Evolutionary conservation across 2,329 filamentous ascomycete genomes (phyloP).

Genomic region (Pseudophaeomoniella oleicola): DNA sequence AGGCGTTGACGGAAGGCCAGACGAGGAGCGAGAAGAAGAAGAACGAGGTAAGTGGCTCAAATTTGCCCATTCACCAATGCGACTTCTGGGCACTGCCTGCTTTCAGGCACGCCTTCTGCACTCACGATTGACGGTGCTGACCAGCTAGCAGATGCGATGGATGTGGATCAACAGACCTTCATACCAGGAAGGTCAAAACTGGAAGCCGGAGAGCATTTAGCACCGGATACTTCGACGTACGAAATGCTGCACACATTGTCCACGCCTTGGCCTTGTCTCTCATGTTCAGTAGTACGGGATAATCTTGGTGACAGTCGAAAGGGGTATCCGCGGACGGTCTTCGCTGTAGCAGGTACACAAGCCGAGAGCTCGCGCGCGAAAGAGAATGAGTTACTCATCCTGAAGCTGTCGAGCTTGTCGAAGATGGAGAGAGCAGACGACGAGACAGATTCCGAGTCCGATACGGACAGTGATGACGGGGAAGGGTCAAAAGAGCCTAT

Average conservation of each 20-base stretch:
- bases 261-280: conserved; percentile 92
- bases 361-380: conserved; percentile 59
- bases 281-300: conserved; percentile 84
- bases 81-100: no score
- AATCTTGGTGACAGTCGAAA: conserved; percentile 75
- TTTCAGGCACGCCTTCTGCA: no score
- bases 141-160: conserved; percentile 54
- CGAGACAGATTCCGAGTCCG: conserved; percentile 55
- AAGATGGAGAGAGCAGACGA: conserved; percentile 61
- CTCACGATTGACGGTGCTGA: neutral
- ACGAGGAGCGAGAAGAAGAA: conserved; percentile 86
- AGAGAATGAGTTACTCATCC: conserved; percentile 89
- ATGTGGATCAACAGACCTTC: conserved; percentile 76
- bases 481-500: conserved; percentile 58
- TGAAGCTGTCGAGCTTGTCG: conserved; percentile 87
- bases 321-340: conserved; percentile 89
- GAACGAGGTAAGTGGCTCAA: conserved; percentile 41
- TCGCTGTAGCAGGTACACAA: conserved; percentile 88
- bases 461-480: conserved; percentile 49
- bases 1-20: conserved; percentile 80
- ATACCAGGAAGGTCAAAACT: conserved; percentile 90
- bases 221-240: conserved; percentile 87
- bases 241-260: conserved; percentile 93
- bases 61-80: neutral
- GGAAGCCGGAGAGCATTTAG: conserved; percentile 76